These are phyloP conservation scores for Themeda triandra DNA, from an alignment of 176 grass and related monocot species.

Conservation along the genomic window DNA sequence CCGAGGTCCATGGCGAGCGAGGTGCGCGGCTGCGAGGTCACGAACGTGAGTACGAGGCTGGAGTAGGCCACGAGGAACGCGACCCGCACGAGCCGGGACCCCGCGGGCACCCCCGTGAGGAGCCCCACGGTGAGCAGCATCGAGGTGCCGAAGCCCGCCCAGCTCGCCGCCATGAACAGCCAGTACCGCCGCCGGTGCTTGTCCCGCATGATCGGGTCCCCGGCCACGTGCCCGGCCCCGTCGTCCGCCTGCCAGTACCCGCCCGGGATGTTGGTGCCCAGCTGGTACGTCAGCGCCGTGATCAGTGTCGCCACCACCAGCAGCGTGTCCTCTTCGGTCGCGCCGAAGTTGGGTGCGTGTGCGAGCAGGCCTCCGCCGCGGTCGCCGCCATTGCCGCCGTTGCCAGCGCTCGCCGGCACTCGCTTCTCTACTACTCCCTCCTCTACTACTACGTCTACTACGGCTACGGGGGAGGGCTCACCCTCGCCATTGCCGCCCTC, in stretches of 20 bases:
- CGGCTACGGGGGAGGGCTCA: neutral
- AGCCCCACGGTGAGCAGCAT: slow-evolving; percentile 23
- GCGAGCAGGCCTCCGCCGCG: neutral
- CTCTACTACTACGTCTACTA: neutral
- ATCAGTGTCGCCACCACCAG: slow-evolving; percentile 39
- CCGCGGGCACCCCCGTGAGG: slow-evolving; percentile 6
- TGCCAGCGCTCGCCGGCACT: neutral
- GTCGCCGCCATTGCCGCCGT: neutral
- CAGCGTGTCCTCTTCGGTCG: neutral
- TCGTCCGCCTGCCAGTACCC: slow-evolving; percentile 40
- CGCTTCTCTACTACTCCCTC: no score
- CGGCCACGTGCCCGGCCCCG: neutral
- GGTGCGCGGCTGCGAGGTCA: slow-evolving; percentile 16
- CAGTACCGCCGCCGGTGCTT: slow-evolving; percentile 24
- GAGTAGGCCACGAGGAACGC: slow-evolving; percentile 27
- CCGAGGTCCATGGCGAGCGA: neutral
- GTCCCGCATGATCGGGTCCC: slow-evolving; percentile 37
- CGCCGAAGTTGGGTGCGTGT: neutral
- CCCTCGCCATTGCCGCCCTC: neutral
- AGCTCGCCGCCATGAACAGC: slow-evolving; percentile 40
- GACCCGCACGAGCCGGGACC: neutral
- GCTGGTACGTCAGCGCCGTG: slow-evolving; percentile 33
- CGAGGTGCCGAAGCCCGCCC: slow-evolving; percentile 18
- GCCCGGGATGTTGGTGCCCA: slow-evolving; percentile 30
- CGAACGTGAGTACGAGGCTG: slow-evolving; percentile 21